A percentile compares a stretch with the other conserved stretches of the same genome.
phyloP scores from a whole-genome alignment of 805 yeast species.

The Saturnispora sekii region DNA sequence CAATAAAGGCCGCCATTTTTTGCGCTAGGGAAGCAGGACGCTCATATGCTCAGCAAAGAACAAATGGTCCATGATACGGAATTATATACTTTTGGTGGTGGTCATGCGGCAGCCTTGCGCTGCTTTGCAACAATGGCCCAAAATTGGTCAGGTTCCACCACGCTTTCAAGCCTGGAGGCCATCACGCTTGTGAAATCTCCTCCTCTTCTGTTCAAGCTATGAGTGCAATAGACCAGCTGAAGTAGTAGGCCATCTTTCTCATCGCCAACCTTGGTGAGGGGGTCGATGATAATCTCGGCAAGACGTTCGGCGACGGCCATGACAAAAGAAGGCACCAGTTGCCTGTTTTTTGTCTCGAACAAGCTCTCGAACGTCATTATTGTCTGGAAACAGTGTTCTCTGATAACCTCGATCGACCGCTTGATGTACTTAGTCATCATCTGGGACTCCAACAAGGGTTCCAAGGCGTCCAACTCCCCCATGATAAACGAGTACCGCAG shows the following conservation, averaged over 20 bases:
- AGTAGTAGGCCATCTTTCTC: constrained; percentile 59
- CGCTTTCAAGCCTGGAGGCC: neutral
- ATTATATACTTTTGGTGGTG: too few relatives aligned
- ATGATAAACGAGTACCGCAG: constrained; percentile 62
- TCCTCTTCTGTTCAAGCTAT: constrained; percentile 63
- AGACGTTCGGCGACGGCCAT: constrained; percentile 25
- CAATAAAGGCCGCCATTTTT: too few relatives aligned
- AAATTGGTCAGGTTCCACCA: neutral
- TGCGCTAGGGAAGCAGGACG: too few relatives aligned
- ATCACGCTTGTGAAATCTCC: constrained; percentile 58
- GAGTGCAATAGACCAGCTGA: constrained; percentile 84
- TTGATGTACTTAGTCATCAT: constrained; percentile 56
- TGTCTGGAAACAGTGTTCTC: constrained; percentile 76
- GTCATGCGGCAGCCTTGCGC: constrained; percentile 16
- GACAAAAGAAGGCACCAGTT: constrained; percentile 28
- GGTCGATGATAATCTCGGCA: constrained; percentile 16
- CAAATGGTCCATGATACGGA: too few relatives aligned
- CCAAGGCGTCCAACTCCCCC: constrained; percentile 46
- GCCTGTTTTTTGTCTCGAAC: constrained; percentile 31
- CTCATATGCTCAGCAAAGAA: neutral
- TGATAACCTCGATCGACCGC: constrained; percentile 68
- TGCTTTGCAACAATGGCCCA: constrained; percentile 29
- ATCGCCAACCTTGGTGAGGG: constrained; percentile 25
- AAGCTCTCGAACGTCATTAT: constrained; percentile 56
- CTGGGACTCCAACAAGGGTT: constrained; percentile 45